Conservation (phyloP, 1,139 yeast genomes). For the Yamadazyma dendronema region DNA sequence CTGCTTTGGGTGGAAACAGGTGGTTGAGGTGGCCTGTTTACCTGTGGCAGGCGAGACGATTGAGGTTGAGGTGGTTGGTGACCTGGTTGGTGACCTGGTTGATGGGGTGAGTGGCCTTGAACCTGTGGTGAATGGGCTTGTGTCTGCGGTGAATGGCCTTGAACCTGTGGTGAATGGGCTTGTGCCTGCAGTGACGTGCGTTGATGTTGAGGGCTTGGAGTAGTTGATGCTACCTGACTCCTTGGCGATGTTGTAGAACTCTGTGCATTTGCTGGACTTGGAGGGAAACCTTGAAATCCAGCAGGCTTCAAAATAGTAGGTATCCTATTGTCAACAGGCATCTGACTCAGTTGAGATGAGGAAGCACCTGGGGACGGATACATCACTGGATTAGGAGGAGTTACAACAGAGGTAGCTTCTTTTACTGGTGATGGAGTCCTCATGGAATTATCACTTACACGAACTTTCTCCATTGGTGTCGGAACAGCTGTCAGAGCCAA, state of each 20-base stretch:
- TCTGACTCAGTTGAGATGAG: background rate
- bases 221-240: background rate
- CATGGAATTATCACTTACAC: slow-evolving; percentile 1
- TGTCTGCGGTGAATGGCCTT: background rate
- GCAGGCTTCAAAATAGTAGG: slow-evolving; percentile 11
- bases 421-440: slow-evolving; percentile 13
- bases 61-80: no score
- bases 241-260: background rate
- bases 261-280: background rate
- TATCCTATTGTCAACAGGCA: slow-evolving; percentile 4
- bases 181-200: slow-evolving; percentile 1
- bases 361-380: slow-evolving; percentile 1
- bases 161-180: background rate
- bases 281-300: slow-evolving; percentile 1
- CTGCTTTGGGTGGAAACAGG: no score
- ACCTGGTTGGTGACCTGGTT: background rate
- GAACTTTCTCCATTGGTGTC: background rate
- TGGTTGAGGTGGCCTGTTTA: no score
- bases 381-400: slow-evolving; percentile 2
- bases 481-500: background rate
- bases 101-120: slow-evolving; percentile 5
- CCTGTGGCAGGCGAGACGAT: no score
- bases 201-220: background rate
- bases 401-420: no score
- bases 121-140: background rate